Evolutionary conservation across 2,329 filamentous ascomycete species (phyloP).

Genomic region (Ambrosiella xylebori): DNA sequence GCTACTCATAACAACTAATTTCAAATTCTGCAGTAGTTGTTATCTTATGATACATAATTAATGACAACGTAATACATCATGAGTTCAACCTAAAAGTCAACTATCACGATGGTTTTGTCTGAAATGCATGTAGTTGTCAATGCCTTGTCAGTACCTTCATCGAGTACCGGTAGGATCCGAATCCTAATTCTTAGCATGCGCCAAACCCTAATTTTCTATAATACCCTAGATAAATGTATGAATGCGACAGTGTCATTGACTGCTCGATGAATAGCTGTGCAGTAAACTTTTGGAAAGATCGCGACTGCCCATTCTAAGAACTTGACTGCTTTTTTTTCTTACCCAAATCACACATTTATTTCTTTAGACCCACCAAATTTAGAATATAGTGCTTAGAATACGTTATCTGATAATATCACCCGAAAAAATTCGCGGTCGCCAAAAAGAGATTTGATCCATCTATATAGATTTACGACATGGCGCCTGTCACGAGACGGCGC

Average conservation of each 20-base stretch:
- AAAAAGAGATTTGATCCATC: background rate
- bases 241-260: background rate
- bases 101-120: too few relatives aligned
- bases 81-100: too few relatives aligned
- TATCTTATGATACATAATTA: background rate
- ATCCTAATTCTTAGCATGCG: background rate
- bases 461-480: conserved; percentile 25
- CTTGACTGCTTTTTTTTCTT: background rate
- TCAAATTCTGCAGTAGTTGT: background rate
- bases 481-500: conserved; percentile 40
- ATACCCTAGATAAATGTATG: background rate
- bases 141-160: too few relatives aligned
- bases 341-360: background rate
- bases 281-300: background rate
- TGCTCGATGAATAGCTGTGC: too few relatives aligned
- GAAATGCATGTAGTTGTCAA: too few relatives aligned
- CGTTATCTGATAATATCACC: background rate
- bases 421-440: background rate
- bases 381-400: background rate
- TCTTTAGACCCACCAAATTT: background rate
- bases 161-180: background rate
- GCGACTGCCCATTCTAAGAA: background rate
- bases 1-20: conserved; percentile 20
- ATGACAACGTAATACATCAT: background rate
- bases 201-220: background rate